A percentile compares a stretch with the other conserved stretches of the same genome.
Evolutionary conservation across 1,284 basidiomycete genomes (phyloP).

Genomic region (Rhodotorula sp.): DNA sequence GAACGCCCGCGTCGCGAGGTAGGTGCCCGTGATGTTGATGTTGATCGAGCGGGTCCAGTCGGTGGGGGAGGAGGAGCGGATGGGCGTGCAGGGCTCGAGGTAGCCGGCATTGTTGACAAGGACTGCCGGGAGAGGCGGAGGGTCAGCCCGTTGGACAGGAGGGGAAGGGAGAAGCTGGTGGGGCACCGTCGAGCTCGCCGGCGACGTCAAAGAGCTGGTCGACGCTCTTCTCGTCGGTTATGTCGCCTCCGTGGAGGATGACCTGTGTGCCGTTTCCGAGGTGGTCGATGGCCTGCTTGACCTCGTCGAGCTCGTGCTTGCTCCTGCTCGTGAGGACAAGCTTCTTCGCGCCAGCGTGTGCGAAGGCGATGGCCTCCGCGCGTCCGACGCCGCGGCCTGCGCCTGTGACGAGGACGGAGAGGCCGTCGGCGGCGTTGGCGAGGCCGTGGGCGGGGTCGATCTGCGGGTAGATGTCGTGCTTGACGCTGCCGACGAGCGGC

Average conservation of each 20-base stretch:
- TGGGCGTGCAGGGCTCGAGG: conserved; percentile 19
- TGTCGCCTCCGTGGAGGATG: conserved; percentile 3
- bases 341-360: conserved; percentile 16
- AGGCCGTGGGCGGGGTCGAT: conserved; percentile 2
- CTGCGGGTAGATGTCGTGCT: conserved; percentile 15
- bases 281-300: conserved; percentile 1
- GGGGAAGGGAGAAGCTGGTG: too few species aligned
- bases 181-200: conserved; percentile 19
- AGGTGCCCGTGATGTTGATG: conserved; percentile 18
- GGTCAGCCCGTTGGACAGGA: neutral
- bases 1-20: conserved; percentile 28
- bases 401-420: conserved; percentile 23
- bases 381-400: conserved; percentile 21
- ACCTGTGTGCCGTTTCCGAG: conserved; percentile 6
- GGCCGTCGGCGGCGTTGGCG: neutral
- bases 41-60: conserved; percentile 26
- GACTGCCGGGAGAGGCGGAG: neutral
- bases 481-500: neutral
- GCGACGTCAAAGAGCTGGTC: conserved; percentile 19
- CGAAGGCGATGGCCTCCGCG: conserved; percentile 16
- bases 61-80: conserved; percentile 11
- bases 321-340: conserved; percentile 18
- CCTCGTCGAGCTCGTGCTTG: conserved; percentile 11
- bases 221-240: conserved; percentile 15
- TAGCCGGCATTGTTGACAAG: conserved; percentile 26